Conservation (phyloP, 805 yeast species). For the Starmera dryadoides region DNA sequence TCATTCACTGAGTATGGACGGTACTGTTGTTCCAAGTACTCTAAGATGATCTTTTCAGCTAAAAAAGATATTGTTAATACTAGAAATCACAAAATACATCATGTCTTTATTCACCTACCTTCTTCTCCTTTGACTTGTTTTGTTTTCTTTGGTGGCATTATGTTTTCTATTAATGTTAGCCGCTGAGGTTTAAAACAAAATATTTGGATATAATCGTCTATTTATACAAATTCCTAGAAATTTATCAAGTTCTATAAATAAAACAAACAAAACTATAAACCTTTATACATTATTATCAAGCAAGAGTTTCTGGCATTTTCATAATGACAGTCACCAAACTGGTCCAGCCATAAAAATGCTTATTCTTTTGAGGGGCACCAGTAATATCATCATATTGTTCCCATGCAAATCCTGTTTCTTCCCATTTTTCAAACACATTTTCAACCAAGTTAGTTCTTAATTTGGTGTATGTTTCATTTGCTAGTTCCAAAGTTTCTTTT, state of each 20-base stretch:
- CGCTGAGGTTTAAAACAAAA: background rate
- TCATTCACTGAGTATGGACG: slow-evolving; percentile 43
- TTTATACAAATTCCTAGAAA: background rate
- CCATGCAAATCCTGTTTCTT: slow-evolving; percentile 74
- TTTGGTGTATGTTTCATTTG: slow-evolving; percentile 43
- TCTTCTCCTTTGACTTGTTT: background rate
- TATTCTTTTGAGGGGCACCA: slow-evolving; percentile 76
- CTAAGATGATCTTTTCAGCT: slow-evolving; percentile 26
- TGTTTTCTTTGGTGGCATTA: background rate
- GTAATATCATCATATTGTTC: slow-evolving; percentile 79
- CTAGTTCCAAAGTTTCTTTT: slow-evolving; percentile 21
- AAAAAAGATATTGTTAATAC: background rate
- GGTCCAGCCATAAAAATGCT: slow-evolving; percentile 94
- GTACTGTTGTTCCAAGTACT: slow-evolving; percentile 35
- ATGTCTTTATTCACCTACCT: background rate
- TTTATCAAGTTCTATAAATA: too few relatives aligned
- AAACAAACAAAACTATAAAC: too few relatives aligned
- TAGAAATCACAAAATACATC: background rate
- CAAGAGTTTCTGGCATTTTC: slow-evolving; percentile 58
- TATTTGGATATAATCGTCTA: background rate
- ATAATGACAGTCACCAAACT: slow-evolving; percentile 73
- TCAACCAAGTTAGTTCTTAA: slow-evolving; percentile 62
- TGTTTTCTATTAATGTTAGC: background rate
- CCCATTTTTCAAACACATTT: slow-evolving; percentile 67
- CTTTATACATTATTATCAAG: background rate